A percentile compares a stretch with the other conserved stretches of the same genome.
phyloP scores from a whole-genome alignment of 2,329 filamentous ascomycete genomes.

The Hypoxylon sp. region DNA sequence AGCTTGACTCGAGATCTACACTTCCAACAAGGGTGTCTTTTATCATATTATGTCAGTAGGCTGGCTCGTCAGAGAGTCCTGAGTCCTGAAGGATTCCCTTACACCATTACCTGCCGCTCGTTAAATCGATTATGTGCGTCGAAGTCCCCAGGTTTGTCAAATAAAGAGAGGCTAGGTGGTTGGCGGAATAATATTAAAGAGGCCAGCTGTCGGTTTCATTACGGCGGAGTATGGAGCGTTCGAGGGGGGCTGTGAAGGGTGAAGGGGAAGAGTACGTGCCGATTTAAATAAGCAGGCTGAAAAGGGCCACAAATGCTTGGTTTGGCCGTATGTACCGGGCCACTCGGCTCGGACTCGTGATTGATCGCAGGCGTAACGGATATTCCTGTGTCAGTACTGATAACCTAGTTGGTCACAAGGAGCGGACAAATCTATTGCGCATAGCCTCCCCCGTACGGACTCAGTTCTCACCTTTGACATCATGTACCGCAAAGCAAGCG shows the following conservation, averaged over 20 bases:
- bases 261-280: conserved; percentile 6
- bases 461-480: conserved; percentile 29
- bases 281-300: conserved; percentile 14
- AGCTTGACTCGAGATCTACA: conserved; percentile 17
- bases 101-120: conserved; percentile 37
- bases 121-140: conserved; percentile 41
- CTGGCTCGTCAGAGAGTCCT: conserved; percentile 19
- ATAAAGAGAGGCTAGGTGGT: conserved; percentile 6
- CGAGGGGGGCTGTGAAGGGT: neutral
- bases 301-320: neutral
- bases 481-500: conserved; percentile 17
- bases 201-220: conserved; percentile 15
- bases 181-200: conserved; percentile 12
- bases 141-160: conserved; percentile 26
- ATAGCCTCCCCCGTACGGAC: conserved; percentile 18
- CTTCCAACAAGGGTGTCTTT: conserved; percentile 4
- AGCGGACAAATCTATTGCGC: conserved; percentile 15
- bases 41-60: conserved; percentile 26
- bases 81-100: conserved; percentile 39
- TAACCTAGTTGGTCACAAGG: conserved; percentile 9
- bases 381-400: conserved; percentile 7
- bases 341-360: conserved; percentile 17
- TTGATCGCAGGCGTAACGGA: conserved; percentile 19
- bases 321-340: conserved; percentile 4
- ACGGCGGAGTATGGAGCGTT: conserved; percentile 7